Conservation (phyloP, 306 rosid genomes). For the Vigna hirtella region DNA sequence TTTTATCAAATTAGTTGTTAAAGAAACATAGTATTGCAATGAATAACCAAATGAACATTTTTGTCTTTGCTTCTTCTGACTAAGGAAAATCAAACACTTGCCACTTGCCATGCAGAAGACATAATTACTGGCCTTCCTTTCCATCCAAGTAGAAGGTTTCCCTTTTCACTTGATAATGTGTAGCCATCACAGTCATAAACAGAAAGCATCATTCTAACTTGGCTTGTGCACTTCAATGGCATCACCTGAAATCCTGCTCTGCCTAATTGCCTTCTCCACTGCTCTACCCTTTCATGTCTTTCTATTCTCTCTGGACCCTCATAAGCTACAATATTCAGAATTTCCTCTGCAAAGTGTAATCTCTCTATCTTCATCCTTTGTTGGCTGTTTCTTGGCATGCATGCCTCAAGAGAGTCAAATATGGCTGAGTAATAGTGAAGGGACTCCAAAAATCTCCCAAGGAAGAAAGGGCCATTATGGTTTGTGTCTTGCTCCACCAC, state of each 20-base stretch:
- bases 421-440: constrained; percentile 83
- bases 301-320: constrained; percentile 70
- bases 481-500: constrained; percentile 85
- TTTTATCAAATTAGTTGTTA: constrained; percentile 33
- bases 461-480: constrained; percentile 86
- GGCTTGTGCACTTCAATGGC: constrained; percentile 72
- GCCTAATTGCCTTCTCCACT: constrained; percentile 80
- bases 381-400: constrained; percentile 60
- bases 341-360: constrained; percentile 64
- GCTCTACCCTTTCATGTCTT: constrained; percentile 77
- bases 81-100: constrained; percentile 46
- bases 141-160: constrained; percentile 82
- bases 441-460: constrained; percentile 79
- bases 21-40: constrained; percentile 26
- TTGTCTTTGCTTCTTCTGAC: neutral
- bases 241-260: constrained; percentile 73
- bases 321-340: constrained; percentile 61
- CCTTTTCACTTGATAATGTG: constrained; percentile 66
- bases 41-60: constrained; percentile 24
- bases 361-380: constrained; percentile 76
- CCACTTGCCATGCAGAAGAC: constrained; percentile 83
- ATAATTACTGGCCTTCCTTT: constrained; percentile 73
- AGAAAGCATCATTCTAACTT: constrained; percentile 77
- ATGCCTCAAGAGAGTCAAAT: constrained; percentile 75
- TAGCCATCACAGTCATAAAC: constrained; percentile 81